Percentiles rank a stretch among this genome's conserved stretches.
Evolutionary conservation across 129 eudicot species (phyloP).

Genomic region (Lonicera japonica): DNA sequence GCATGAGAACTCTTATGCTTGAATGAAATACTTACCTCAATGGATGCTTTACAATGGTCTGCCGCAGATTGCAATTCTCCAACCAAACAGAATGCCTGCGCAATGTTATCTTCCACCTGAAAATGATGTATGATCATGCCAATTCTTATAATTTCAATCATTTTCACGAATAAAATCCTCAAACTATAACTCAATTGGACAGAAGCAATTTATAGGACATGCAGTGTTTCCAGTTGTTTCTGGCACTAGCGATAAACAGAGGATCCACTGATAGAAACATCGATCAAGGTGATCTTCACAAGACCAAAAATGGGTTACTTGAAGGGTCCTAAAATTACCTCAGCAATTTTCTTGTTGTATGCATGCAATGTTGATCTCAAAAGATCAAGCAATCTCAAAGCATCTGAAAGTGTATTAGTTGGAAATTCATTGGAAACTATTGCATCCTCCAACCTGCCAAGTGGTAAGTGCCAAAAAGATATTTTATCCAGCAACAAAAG

Average conservation of each 20-base stretch:
- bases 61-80: constrained; percentile 46
- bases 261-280: neutral
- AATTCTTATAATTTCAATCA: neutral
- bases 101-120: constrained; percentile 73
- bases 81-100: constrained; percentile 48
- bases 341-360: constrained; percentile 76
- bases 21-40: constrained; percentile 41
- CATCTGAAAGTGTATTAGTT: constrained; percentile 34
- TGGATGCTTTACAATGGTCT: constrained; percentile 66
- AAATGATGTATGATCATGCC: constrained; percentile 3
- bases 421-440: constrained; percentile 32
- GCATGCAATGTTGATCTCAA: constrained; percentile 56
- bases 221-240: neutral
- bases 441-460: constrained; percentile 50
- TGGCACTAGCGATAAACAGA: neutral
- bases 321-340: constrained; percentile 32
- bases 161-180: constrained; percentile 3
- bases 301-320: neutral
- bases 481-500: neutral
- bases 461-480: neutral
- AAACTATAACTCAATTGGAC: constrained; percentile 6
- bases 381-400: constrained; percentile 37
- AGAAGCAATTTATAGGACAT: too few species aligned
- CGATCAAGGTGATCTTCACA: neutral
- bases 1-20: too few species aligned